These are phyloP conservation scores for Rhodomyrtus psidioides DNA, from an alignment of 441 rosid species.

Conservation along the genomic window DNA sequence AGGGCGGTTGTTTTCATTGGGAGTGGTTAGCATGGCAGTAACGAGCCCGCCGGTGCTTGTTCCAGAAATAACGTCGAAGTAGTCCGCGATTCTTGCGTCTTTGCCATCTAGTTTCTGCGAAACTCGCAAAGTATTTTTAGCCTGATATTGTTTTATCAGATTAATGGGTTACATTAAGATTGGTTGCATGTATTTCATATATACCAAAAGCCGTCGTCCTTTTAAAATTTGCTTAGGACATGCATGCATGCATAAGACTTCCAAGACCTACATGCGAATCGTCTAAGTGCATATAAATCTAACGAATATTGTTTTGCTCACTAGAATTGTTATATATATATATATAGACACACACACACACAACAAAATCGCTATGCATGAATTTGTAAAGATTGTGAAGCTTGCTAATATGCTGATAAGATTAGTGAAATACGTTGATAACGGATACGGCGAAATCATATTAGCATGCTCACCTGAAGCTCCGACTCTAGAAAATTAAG, in stretches of 20 bases:
- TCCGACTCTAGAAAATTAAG: slow-evolving; percentile 40
- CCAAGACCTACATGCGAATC: not conserved
- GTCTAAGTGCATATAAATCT: not conserved
- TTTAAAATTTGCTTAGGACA: not conserved
- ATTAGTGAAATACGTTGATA: not conserved
- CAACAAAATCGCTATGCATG: not conserved
- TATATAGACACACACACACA: not conserved
- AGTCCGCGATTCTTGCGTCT: slow-evolving; percentile 51
- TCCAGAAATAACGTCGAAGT: slow-evolving; percentile 48
- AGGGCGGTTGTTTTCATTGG: slow-evolving; percentile 37
- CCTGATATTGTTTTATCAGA: not conserved
- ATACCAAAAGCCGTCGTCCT: not conserved
- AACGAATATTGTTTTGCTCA: not conserved
- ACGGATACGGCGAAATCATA: not conserved
- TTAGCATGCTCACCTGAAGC: slow-evolving; percentile 32
- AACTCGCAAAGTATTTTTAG: not conserved
- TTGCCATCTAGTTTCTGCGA: slow-evolving; percentile 45
- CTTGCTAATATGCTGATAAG: not conserved
- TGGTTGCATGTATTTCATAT: not conserved
- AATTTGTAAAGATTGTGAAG: not conserved
- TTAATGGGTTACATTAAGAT: not conserved
- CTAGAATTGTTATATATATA: no score
- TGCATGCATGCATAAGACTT: not conserved
- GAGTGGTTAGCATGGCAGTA: slow-evolving; percentile 46
- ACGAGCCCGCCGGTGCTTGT: slow-evolving; percentile 61